A percentile compares a stretch with the other conserved stretches of the same genome.
Conservation (phyloP, 108 stramenopile species). For the Cyclotella kingstonii region DNA sequence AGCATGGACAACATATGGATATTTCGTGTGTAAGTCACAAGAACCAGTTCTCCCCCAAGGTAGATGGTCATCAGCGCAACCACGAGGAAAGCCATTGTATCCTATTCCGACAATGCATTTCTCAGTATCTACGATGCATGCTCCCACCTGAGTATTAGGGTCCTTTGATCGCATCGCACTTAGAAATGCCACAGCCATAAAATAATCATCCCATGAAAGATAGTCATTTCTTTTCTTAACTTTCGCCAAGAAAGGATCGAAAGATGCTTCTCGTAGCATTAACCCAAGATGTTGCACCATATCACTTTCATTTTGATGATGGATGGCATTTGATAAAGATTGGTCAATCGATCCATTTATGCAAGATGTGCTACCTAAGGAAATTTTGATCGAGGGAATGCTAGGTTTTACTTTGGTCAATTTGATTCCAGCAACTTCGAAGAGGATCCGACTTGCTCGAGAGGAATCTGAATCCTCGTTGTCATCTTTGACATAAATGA, state of each 20-base stretch:
- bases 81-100: slow-evolving; percentile 97
- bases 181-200: slow-evolving; percentile 94
- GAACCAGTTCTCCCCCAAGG: slow-evolving; percentile 80
- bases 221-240: slow-evolving; percentile 46
- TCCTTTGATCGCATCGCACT: slow-evolving; percentile 95
- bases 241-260: slow-evolving; percentile 44
- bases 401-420: slow-evolving; percentile 31
- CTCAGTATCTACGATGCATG: slow-evolving; percentile 69
- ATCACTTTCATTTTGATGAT: slow-evolving; percentile 12
- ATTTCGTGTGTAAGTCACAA: slow-evolving; percentile 86
- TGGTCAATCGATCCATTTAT: background rate
- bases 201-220: slow-evolving; percentile 95
- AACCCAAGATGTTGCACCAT: slow-evolving; percentile 49
- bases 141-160: slow-evolving; percentile 96
- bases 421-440: slow-evolving; percentile 81
- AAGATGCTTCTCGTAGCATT: slow-evolving; percentile 54
- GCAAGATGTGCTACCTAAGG: slow-evolving; percentile 12
- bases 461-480: slow-evolving; percentile 51
- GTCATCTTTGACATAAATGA: slow-evolving; percentile 73
- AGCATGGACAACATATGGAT: slow-evolving; percentile 97
- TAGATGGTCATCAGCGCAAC: slow-evolving; percentile 88
- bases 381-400: slow-evolving; percentile 21
- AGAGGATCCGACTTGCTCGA: slow-evolving; percentile 82
- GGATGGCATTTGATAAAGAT: background rate
- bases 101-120: slow-evolving; percentile 94